A percentile compares a stretch with the other conserved stretches of the same genome.
phyloP scores from a whole-genome alignment of 1,284 basidiomycete species.

The Wolfiporia cocos region DNA sequence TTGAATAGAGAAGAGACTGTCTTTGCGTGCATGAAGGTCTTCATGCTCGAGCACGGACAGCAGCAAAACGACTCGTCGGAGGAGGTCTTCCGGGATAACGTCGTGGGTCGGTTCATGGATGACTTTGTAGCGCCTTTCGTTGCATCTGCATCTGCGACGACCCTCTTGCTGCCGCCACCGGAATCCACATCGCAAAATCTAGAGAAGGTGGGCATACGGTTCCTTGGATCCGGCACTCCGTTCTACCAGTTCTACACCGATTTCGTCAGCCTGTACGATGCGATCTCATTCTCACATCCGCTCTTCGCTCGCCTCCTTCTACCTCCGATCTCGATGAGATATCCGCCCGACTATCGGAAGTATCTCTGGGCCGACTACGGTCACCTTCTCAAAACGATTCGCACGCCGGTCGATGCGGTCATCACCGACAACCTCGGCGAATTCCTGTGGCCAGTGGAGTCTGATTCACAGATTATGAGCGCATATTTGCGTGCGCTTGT shows the following conservation, averaged over 20 bases:
- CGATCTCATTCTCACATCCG: constrained; percentile 83
- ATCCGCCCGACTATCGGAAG: constrained; percentile 79
- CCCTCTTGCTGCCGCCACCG: constrained; percentile 28
- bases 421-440: constrained; percentile 45
- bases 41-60: constrained; percentile 87
- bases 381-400: constrained; percentile 53
- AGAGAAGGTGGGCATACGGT: constrained; percentile 53
- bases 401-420: constrained; percentile 40
- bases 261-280: constrained; percentile 83
- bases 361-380: constrained; percentile 81
- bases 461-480: constrained; percentile 58
- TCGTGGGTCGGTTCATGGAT: constrained; percentile 55
- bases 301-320: constrained; percentile 77
- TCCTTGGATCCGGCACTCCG: constrained; percentile 64
- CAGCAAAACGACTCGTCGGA: constrained; percentile 43
- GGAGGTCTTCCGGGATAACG: constrained; percentile 67
- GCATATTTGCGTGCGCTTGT: constrained; percentile 50
- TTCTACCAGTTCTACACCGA: constrained; percentile 97
- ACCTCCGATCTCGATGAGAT: constrained; percentile 70
- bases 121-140: constrained; percentile 54
- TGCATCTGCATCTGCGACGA: constrained; percentile 20
- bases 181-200: constrained; percentile 25
- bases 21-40: constrained; percentile 87
- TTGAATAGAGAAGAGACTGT: constrained; percentile 51
- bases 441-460: constrained; percentile 72